Conservation (phyloP, 1,284 basidiomycete genomes). For the Termitomyces sp. region DNA sequence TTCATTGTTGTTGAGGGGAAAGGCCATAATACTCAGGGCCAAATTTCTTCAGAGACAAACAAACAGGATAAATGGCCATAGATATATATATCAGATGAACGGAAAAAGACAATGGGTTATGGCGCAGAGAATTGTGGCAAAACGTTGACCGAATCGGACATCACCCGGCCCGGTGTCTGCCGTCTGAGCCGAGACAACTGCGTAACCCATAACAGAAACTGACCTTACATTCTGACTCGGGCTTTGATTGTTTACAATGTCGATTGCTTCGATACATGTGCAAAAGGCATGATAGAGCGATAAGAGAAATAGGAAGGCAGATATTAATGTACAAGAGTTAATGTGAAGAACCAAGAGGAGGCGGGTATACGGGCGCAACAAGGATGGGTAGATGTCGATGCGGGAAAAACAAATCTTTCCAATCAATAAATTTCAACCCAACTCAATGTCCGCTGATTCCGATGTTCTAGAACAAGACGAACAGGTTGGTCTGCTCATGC, state of each 20-base stretch:
- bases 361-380: constrained; percentile 22
- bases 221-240: not conserved
- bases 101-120: not conserved
- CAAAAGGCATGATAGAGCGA: constrained; percentile 18
- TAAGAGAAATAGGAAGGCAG: constrained; percentile 20
- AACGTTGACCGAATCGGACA: not conserved
- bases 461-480: constrained; percentile 13
- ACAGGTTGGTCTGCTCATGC: constrained; percentile 27
- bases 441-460: constrained; percentile 24
- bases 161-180: not conserved
- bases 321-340: constrained; percentile 27
- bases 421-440: constrained; percentile 15
- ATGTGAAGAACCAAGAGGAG: constrained; percentile 17
- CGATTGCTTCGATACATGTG: constrained; percentile 17
- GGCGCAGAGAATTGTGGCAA: not conserved
- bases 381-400: constrained; percentile 10
- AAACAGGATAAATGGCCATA: not conserved
- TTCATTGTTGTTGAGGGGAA: not conserved
- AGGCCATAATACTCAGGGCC: not conserved
- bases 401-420: constrained; percentile 13
- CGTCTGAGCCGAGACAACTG: not conserved
- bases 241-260: constrained; percentile 9
- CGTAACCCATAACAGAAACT: not conserved
- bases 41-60: not conserved
- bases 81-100: not conserved